Conservation (phyloP, 495 filamentous ascomycete genomes). For the Rostrohypoxylon terebratum region DNA sequence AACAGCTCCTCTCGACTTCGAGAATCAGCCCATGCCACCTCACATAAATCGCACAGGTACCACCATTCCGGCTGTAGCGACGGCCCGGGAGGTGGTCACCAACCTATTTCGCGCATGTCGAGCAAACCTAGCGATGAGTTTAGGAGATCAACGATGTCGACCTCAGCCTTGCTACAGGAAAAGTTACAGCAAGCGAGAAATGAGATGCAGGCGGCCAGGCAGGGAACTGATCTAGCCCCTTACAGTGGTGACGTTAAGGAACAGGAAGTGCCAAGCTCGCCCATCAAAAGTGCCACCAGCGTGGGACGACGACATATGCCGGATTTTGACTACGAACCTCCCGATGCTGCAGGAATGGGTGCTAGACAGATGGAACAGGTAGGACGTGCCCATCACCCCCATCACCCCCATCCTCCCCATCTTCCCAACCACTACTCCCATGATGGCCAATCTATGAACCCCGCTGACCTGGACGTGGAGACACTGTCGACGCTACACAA, state of each 20-base stretch:
- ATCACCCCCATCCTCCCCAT: too few relatives aligned
- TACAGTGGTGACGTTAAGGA: conserved; percentile 44
- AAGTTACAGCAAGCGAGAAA: conserved; percentile 62
- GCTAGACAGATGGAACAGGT: conserved; percentile 62
- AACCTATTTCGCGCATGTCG: conserved; percentile 49
- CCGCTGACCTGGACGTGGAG: conserved; percentile 34
- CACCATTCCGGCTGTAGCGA: conserved; percentile 45
- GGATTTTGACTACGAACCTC: conserved; percentile 47
- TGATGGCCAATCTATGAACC: background rate
- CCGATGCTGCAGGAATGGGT: conserved; percentile 59
- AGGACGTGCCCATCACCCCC: conserved; percentile 14
- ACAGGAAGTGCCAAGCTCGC: conserved; percentile 49
- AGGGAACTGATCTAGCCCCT: conserved; percentile 51
- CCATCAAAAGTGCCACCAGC: conserved; percentile 43
- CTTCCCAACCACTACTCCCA: background rate
- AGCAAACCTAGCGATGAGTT: conserved; percentile 49
- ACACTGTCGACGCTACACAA: conserved; percentile 75
- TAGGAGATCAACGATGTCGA: conserved; percentile 44
- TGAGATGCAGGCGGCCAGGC: conserved; percentile 51
- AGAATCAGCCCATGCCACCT: conserved; percentile 34
- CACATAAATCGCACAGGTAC: conserved; percentile 47
- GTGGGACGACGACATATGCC: conserved; percentile 52
- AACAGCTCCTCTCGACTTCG: conserved; percentile 50
- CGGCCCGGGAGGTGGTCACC: conserved; percentile 29
- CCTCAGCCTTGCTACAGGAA: conserved; percentile 64